Percentiles rank a stretch among this genome's conserved stretches.
Conservation (phyloP, 345 rosid species). For the Salix suchowensis region DNA sequence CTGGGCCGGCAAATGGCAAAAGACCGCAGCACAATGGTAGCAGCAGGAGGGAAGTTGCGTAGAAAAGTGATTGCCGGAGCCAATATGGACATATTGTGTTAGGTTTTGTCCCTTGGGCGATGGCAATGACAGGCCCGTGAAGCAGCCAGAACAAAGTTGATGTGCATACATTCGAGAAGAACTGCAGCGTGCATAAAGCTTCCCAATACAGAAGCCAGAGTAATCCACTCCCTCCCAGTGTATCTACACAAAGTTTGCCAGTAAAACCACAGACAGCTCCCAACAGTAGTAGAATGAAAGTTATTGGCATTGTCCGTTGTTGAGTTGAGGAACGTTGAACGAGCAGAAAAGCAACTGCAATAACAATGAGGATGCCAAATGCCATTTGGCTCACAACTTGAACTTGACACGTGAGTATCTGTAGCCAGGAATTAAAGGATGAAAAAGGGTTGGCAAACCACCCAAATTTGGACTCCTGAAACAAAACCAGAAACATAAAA, state of each 20-base stretch:
- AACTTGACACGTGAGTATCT: conserved; percentile 47
- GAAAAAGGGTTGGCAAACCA: conserved; percentile 61
- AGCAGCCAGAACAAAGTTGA: conserved; percentile 42
- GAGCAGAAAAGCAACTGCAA: conserved; percentile 46
- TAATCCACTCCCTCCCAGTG: conserved; percentile 70
- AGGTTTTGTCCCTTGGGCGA: conserved; percentile 18
- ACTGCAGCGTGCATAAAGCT: conserved; percentile 57
- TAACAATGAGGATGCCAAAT: conserved; percentile 65
- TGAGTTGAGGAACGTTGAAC: conserved; percentile 56
- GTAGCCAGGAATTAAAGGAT: conserved; percentile 44
- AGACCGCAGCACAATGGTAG: conserved; percentile 66
- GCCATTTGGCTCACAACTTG: conserved; percentile 57
- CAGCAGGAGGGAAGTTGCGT: conserved; percentile 31
- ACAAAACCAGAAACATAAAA: neutral
- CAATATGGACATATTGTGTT: conserved; percentile 47
- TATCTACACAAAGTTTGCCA: conserved; percentile 78
- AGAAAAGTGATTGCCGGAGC: conserved; percentile 51
- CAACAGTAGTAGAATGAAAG: conserved; percentile 58
- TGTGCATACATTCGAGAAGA: conserved; percentile 44
- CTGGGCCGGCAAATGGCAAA: conserved; percentile 59
- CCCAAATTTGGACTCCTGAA: conserved; percentile 62
- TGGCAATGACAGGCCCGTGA: conserved; percentile 41
- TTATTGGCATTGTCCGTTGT: conserved; percentile 65
- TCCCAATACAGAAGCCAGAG: conserved; percentile 79
- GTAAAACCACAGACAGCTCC: conserved; percentile 66